phyloP scores from a whole-genome alignment of 441 rosid genomes.

The Bruguiera hainesii region DNA sequence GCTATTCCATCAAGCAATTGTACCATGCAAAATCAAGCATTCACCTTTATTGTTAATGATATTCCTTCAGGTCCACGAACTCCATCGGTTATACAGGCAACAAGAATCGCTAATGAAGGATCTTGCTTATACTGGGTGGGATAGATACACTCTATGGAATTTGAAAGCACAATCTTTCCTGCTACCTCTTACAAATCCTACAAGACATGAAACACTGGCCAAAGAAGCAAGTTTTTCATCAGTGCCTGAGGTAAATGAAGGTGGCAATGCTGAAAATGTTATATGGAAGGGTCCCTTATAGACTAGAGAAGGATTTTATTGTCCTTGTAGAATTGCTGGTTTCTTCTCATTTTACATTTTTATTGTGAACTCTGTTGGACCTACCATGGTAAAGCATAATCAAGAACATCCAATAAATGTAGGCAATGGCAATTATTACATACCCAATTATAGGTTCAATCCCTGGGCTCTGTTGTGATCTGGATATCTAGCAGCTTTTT shows the following conservation, averaged over 20 bases:
- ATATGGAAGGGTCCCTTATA: conserved; percentile 3
- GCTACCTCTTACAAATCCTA: conserved; percentile 16
- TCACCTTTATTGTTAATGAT: conserved; percentile 15
- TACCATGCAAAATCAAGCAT: conserved; percentile 2
- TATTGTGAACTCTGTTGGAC: not conserved
- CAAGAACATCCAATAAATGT: not conserved
- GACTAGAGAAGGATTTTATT: not conserved
- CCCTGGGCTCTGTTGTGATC: conserved; percentile 1
- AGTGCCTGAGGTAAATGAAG: conserved; percentile 30
- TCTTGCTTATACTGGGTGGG: conserved; percentile 22
- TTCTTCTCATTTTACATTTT: not conserved
- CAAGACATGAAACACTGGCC: conserved; percentile 16
- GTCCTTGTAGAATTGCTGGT: not conserved
- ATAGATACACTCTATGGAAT: conserved; percentile 24
- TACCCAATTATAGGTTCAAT: not conserved
- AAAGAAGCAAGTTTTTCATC: conserved; percentile 20
- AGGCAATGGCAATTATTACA: not conserved
- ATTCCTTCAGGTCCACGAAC: conserved; percentile 42
- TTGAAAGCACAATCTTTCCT: conserved; percentile 21
- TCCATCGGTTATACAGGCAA: conserved; percentile 38
- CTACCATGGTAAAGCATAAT: not conserved
- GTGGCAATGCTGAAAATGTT: conserved; percentile 3
- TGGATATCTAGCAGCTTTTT: not conserved
- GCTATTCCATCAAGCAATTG: not conserved
- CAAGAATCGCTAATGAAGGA: conserved; percentile 42